Evolutionary conservation across 164 flowering plant species (phyloP), one percentile per base, ranked within the genome.

Genomic region (Paratinospora sagittata): DNA sequence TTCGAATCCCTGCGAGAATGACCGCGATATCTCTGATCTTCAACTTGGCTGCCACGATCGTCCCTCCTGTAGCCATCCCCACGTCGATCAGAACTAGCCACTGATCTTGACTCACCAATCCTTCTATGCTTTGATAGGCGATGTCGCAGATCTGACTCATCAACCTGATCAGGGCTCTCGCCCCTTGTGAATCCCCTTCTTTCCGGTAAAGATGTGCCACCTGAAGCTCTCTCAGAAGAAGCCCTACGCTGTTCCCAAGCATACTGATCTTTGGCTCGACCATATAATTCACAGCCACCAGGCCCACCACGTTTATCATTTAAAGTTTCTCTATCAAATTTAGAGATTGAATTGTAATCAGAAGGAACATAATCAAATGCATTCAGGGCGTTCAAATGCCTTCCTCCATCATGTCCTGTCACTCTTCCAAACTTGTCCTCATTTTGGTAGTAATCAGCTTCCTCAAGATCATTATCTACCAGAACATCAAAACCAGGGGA

Each of bases 401-500:
- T 85, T 67, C 81, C 85, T 67, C 81, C 85, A 3, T 83, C 88
- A 68, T 75, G 82, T 23, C 79, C 84, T 47, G 75, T 68, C 36
- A 74, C 68, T 70, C 83, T 79, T 68, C 83, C 85, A 77, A 69
- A 86, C 57, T 82, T 87, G 72, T 88, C 92, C 39, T 85, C 93
- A 70, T 81, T 80, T 33, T 76, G 85, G 73, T 82, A 91, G 76
- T 82, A 91, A 23, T 86, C 90, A 73, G 87, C 76, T 47, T 86
- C 86, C 73, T 83, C 62, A 8, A 78, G 81, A 33, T 89, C 91
- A 82, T 91, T 85, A 76, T 90, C 98, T 52, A 90, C 97, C 70
- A 93, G 96, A 74, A 93, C 98, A 88, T 91, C 98, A 84, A 93
- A 93, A 27, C 97, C 98, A 77, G 98, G 97, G 78, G 96, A 89